Percentiles rank a stretch among this genome's conserved stretches.
Conservation (phyloP, 139 green algal species). For the Picochlorum sp. region DNA sequence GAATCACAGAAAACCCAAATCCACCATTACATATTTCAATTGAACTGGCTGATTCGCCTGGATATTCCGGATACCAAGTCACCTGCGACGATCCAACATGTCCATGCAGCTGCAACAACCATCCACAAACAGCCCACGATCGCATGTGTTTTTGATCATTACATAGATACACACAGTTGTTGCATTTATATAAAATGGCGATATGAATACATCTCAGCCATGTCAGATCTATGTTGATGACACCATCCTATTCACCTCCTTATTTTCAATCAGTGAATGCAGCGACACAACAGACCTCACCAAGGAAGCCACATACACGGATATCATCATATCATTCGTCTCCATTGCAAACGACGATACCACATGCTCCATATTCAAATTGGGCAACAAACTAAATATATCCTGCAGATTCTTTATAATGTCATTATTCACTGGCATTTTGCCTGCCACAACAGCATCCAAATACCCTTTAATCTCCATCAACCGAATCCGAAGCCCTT, state of each 20-base stretch:
- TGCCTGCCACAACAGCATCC: slow-evolving; percentile 62
- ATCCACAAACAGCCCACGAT: too few species aligned
- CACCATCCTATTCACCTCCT: slow-evolving; percentile 35
- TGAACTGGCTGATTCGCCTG: too few species aligned
- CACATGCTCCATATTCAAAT: slow-evolving; percentile 84
- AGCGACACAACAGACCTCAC: slow-evolving; percentile 85
- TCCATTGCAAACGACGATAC: slow-evolving; percentile 65
- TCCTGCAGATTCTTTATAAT: slow-evolving; percentile 93
- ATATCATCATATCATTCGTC: slow-evolving; percentile 97
- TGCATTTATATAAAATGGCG: too few species aligned
- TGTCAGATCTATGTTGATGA: neutral
- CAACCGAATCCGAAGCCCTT: slow-evolving; percentile 55
- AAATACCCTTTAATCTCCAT: slow-evolving; percentile 80
- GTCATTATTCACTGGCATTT: slow-evolving; percentile 92
- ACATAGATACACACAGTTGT: too few species aligned
- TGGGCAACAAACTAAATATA: slow-evolving; percentile 96
- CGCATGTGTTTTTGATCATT: too few species aligned
- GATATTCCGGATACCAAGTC: too few species aligned
- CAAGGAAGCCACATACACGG: slow-evolving; percentile 88
- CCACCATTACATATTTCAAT: too few species aligned
- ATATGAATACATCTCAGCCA: too few species aligned
- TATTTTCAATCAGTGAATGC: slow-evolving; percentile 99
- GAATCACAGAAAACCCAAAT: too few species aligned
- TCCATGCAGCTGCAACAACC: too few species aligned
- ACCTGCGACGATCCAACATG: too few species aligned